A percentile compares a stretch with the other conserved stretches of the same genome.
phyloP scores from a whole-genome alignment of 495 filamentous ascomycete species.

The Trichoderma virens region DNA sequence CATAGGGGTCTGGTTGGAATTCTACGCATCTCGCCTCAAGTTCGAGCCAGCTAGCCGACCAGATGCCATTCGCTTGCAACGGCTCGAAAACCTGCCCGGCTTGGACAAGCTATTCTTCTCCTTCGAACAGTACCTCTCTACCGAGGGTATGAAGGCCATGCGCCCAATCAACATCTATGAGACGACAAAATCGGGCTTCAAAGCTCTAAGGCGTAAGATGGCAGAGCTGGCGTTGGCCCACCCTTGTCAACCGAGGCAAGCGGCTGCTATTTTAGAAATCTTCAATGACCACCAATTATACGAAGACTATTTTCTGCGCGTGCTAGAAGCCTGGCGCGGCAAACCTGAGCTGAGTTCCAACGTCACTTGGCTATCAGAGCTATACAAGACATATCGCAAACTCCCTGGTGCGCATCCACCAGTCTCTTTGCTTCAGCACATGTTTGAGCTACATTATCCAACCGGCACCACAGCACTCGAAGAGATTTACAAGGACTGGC shows the following conservation, averaged over 20 bases:
- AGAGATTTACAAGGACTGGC: slow-evolving; percentile 48
- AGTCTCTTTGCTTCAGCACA: slow-evolving; percentile 26
- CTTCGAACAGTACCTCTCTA: slow-evolving; percentile 2
- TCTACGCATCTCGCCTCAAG: slow-evolving; percentile 8
- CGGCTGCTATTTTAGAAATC: background rate
- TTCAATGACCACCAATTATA: slow-evolving; percentile 5
- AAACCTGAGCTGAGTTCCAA: background rate
- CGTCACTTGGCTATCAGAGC: slow-evolving; percentile 10
- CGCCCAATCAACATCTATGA: slow-evolving; percentile 1
- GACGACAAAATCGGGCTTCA: background rate
- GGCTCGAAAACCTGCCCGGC: background rate
- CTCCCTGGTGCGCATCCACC: slow-evolving; percentile 23
- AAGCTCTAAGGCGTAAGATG: background rate
- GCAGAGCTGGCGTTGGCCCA: background rate
- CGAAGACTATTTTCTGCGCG: slow-evolving; percentile 5
- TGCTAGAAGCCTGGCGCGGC: background rate
- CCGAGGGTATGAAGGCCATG: background rate
- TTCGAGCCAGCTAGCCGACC: background rate
- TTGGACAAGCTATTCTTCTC: slow-evolving; percentile 8
- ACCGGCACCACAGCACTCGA: slow-evolving; percentile 37
- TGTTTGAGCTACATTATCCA: slow-evolving; percentile 35
- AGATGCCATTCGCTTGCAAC: background rate
- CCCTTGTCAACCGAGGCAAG: slow-evolving; percentile 7
- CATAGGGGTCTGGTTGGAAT: slow-evolving; percentile 17
- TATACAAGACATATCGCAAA: slow-evolving; percentile 21